Conservation (phyloP, 1,139 yeast genomes). For the Geotrichum siamense region DNA sequence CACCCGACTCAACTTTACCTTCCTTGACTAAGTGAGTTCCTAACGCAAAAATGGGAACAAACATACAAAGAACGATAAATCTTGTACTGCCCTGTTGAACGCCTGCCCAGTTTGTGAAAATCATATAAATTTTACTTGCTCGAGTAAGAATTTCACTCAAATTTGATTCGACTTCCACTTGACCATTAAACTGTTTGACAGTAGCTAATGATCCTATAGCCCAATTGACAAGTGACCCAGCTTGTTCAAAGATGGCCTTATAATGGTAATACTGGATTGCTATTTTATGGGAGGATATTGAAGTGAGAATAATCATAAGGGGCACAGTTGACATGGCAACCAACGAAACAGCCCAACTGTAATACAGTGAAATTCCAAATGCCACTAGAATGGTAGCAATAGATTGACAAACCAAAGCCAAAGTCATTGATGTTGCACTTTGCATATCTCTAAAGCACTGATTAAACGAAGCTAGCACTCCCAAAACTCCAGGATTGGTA, state of each 20-base stretch:
- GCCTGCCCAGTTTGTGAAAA: slow-evolving; percentile 44
- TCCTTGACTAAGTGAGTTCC: slow-evolving; percentile 59
- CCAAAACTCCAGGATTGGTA: slow-evolving; percentile 39
- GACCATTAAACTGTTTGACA: slow-evolving; percentile 57
- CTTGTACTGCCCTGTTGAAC: slow-evolving; percentile 54
- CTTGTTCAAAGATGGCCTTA: slow-evolving; percentile 48
- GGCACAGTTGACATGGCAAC: slow-evolving; percentile 70
- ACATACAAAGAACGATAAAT: slow-evolving; percentile 57
- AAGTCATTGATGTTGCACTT: slow-evolving; percentile 59
- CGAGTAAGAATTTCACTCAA: slow-evolving; percentile 39
- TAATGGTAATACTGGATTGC: slow-evolving; percentile 48
- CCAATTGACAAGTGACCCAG: slow-evolving; percentile 67
- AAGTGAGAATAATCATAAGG: slow-evolving; percentile 46
- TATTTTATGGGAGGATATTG: slow-evolving; percentile 47
- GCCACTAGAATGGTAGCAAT: slow-evolving; percentile 49
- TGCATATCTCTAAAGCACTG: slow-evolving; percentile 66
- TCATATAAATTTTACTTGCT: slow-evolving; percentile 46
- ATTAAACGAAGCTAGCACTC: slow-evolving; percentile 57
- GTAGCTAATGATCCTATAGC: slow-evolving; percentile 51
- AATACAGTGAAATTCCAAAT: slow-evolving; percentile 59
- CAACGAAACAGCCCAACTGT: slow-evolving; percentile 79
- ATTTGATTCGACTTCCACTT: slow-evolving; percentile 43
- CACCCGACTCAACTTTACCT: slow-evolving; percentile 47
- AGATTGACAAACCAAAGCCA: slow-evolving; percentile 52
- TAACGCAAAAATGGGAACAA: slow-evolving; percentile 89